Evolutionary conservation across 768 basidiomycete genomes (phyloP), one percentile per base, ranked within the genome.

Genomic region (Inosperma sp.): DNA sequence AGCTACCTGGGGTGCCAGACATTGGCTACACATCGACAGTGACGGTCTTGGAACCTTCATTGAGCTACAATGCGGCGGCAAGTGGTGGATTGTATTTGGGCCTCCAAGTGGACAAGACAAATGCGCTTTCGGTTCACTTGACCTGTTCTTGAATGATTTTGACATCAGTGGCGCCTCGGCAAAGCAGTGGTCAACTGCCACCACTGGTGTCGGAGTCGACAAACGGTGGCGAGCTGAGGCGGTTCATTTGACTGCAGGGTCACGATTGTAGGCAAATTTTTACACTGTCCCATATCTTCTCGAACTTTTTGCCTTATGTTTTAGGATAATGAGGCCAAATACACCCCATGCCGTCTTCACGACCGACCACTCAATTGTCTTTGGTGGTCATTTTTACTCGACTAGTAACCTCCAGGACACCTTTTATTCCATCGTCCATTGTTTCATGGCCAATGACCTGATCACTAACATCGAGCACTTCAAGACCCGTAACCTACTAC

Each of bases 1-100:
- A 2, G 54, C 55, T 3, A 62, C 59, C 0, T 19, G 29, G 2
- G 37, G 52, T 22, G 59, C 62, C 1, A 44, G 47, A 6, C 50
- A 55, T 27, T 25, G 16, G 7, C 62, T 52, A 35, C 61, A 61
- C 17, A 52, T 64, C 5, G 61, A 61, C 22, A 43, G 54, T 7
- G 49, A 60, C 16, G 57, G 61, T 0, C 51, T 57, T 13, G 53
- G 46, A 1, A 59, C 61, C 0, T 60, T 53, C 12, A 25, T 64
- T 1, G 30, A 31, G 1, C 40, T 52, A 19, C 21, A 47, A 8
- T 44, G 19, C 23, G 57, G 60, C 1, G 17, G 7, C 6, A 58
- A 61, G 44, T 39, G 56, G 14, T 51, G 49, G 49, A 33, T 43
- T 8, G 19, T 40, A 1, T 26, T 27, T 17, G 29, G n/a, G 5